Percentiles rank a stretch among this genome's conserved stretches.
These are phyloP conservation scores for Bolboschoenoplectus hybrid DNA, from an alignment of 202 grass and related monocot species.

Conservation along the genomic window DNA sequence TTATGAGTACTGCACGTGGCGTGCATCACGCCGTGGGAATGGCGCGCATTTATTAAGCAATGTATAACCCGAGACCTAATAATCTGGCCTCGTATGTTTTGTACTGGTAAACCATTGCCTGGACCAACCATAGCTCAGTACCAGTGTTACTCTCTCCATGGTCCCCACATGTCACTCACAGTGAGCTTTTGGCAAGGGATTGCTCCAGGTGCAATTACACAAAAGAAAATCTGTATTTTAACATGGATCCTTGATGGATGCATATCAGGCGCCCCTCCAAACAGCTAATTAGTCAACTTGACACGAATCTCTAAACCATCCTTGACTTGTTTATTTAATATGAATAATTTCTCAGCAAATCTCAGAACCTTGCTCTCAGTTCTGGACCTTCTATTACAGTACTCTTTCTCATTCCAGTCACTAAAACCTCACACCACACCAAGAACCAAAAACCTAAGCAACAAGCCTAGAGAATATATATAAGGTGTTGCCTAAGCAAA, in stretches of 20 bases:
- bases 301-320: slow-evolving; percentile 31
- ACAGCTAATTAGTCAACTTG: slow-evolving; percentile 36
- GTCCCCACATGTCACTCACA: not conserved
- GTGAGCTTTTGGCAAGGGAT: not conserved
- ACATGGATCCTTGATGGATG: slow-evolving; percentile 12
- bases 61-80: slow-evolving; percentile 37
- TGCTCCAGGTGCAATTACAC: not conserved
- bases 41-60: slow-evolving; percentile 28
- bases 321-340: slow-evolving; percentile 22
- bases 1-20: slow-evolving; percentile 3
- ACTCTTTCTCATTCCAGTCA: slow-evolving; percentile 17
- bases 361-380: not conserved
- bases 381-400: slow-evolving; percentile 23
- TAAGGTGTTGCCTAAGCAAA: slow-evolving; percentile 51
- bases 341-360: not conserved
- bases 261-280: slow-evolving; percentile 24
- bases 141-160: not conserved
- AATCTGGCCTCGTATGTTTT: not conserved
- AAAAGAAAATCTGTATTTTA: slow-evolving; percentile 18
- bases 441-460: slow-evolving; percentile 27
- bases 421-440: slow-evolving; percentile 1
- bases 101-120: not conserved
- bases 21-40: slow-evolving; percentile 14
- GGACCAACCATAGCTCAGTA: not conserved
- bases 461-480: slow-evolving; percentile 3